Percentiles rank a stretch among this genome's conserved stretches.
phyloP scores from a whole-genome alignment of 441 rosid species.

The Adansonia grandidieri region DNA sequence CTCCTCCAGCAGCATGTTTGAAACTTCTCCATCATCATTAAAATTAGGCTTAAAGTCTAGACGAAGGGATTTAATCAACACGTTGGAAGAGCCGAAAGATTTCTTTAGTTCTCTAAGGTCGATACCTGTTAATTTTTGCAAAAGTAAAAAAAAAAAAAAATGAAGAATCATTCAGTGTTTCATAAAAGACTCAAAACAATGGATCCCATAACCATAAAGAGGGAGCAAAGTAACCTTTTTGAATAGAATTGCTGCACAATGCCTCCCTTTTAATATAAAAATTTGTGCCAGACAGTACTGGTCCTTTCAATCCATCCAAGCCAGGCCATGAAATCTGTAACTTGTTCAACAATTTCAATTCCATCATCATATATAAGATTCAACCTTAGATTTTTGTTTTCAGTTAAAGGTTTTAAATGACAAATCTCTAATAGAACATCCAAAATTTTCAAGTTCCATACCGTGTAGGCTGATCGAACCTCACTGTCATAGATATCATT shows the following conservation, averaged over 20 bases:
- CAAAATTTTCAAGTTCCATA: not conserved
- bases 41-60: not conserved
- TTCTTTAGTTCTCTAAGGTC: conserved; percentile 30
- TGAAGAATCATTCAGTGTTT: not conserved
- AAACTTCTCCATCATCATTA: not conserved
- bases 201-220: not conserved
- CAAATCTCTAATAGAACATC: not conserved
- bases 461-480: conserved; percentile 24
- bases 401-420: not conserved
- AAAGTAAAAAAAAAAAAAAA: not conserved
- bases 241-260: conserved; percentile 17
- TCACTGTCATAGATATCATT: conserved; percentile 20
- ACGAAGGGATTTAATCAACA: conserved; percentile 34
- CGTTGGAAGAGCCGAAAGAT: conserved; percentile 36
- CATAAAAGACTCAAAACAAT: not conserved
- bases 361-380: not conserved
- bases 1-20: conserved; percentile 24
- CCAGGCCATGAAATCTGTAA: conserved; percentile 32
- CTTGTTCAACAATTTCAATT: not conserved
- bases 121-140: not conserved
- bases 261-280: conserved; percentile 48
- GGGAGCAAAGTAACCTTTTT: not conserved
- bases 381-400: not conserved
- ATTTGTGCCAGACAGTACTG: conserved; percentile 38
- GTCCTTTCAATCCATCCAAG: conserved; percentile 50